Conservation (phyloP, 2,329 filamentous ascomycete species). For the Fusarium circinatum region DNA sequence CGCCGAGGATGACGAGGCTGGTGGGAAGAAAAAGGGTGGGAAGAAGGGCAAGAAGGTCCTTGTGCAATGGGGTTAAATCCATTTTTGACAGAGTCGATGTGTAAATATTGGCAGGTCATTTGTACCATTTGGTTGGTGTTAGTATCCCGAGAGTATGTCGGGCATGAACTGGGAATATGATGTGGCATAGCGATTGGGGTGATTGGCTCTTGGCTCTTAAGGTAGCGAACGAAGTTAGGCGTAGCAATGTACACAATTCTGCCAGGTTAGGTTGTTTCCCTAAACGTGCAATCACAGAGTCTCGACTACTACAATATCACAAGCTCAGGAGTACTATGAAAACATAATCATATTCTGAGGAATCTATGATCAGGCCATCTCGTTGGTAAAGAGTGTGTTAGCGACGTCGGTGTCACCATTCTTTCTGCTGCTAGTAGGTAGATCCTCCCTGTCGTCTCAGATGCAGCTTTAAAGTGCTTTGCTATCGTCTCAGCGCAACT, state of each 20-base stretch:
- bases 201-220: not conserved
- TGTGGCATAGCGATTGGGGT: conserved; percentile 1
- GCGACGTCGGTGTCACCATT: not conserved
- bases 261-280: not conserved
- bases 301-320: not conserved
- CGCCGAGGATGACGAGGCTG: conserved; percentile 43
- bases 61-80: conserved; percentile 66
- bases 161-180: not conserved
- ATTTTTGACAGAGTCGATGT: not conserved
- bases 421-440: not conserved
- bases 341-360: too few species aligned
- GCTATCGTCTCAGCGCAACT: not conserved
- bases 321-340: not conserved
- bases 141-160: not conserved
- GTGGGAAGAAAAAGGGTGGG: conserved; percentile 64
- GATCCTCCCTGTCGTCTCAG: not conserved
- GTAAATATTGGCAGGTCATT: not conserved
- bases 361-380: not conserved
- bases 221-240: not conserved
- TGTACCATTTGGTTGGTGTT: not conserved
- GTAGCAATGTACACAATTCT: not conserved
- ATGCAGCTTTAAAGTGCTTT: not conserved
- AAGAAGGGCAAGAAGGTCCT: conserved; percentile 71
- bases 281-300: not conserved
- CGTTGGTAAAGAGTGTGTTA: not conserved